Base-by-base conservation (phyloP, 2,329 filamentous ascomycete species). In the Aplosporella prunicola region DNA sequence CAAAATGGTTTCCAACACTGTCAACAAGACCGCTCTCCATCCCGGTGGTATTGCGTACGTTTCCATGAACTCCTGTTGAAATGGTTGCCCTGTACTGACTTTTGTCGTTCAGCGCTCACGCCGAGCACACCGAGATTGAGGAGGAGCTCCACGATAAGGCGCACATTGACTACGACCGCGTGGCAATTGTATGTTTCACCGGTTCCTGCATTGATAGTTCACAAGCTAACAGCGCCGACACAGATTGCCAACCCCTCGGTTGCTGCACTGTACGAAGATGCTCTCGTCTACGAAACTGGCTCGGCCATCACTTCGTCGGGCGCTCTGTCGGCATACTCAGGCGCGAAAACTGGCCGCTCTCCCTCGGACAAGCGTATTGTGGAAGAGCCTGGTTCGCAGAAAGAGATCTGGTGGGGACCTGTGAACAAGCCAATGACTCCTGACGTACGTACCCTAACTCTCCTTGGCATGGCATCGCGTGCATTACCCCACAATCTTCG, bases 381-480 rank as follows among this genome's bases (percentile, higher is more conserved):
- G 59, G 78, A 93, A 69, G 91, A 98, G 65, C 70, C 80, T 43
- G 72, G 78, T 45, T 96, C 91, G 47, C 80, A 94, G 63, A 80
- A 91, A 40, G 78, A 98, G 44, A 76, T 98, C 57, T 98, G 91
- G 91, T 96, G 91, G 91, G 91, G 91, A 56, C 89, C 91, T 40
- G 91, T 98, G 51, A 98, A 98, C 76, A 96, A 96, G 78, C 84
- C 89, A 60, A 98, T 98, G 91, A 80, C 78, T 51, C 77, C 87
- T 53, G 88, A 96, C 64, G 91, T 96, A 81, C 78, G 84, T 69
- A 29, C 14, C n/a, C 27, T 16, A 29, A 26, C 30, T 31, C 14
- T 39, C 29, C 17, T n/a, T 25, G 31, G 30, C 37, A 20, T 25
- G 15, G 30, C 29, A 25, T 34, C 10, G 25, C 14, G 23, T 30